These are phyloP conservation scores for Gamarada debralockiae DNA, from an alignment of 495 filamentous ascomycete genomes.

Conservation along the genomic window DNA sequence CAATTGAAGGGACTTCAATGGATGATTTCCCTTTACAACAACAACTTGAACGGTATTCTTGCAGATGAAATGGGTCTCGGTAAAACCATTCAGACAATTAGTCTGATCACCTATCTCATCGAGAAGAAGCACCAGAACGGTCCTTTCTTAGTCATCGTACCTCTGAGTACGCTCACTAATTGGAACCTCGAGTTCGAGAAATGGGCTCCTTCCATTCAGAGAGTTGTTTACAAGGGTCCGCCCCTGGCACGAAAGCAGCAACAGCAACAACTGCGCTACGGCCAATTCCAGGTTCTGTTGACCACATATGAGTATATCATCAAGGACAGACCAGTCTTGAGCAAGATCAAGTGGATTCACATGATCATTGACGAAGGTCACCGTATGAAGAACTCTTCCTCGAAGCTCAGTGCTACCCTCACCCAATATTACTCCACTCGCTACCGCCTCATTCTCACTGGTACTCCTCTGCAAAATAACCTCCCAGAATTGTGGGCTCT, in stretches of 20 bases:
- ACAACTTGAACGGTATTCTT: slow-evolving; percentile 97
- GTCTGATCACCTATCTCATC: slow-evolving; percentile 93
- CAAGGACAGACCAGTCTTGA: slow-evolving; percentile 90
- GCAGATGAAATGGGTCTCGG: slow-evolving; percentile 99
- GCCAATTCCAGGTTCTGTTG: slow-evolving; percentile 90
- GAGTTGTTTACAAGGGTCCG: slow-evolving; percentile 95
- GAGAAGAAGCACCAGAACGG: slow-evolving; percentile 91
- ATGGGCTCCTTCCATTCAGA: slow-evolving; percentile 84
- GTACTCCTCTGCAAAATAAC: slow-evolving; percentile 97
- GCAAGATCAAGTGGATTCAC: slow-evolving; percentile 98
- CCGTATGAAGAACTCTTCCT: slow-evolving; percentile 99
- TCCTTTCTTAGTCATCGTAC: slow-evolving; percentile 94
- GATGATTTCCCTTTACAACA: slow-evolving; percentile 99
- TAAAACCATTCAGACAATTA: slow-evolving; percentile 99
- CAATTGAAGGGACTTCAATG: slow-evolving; percentile 97
- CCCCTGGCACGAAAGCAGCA: slow-evolving; percentile 85
- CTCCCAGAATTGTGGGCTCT: slow-evolving; percentile 93
- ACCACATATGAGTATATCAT: slow-evolving; percentile 99
- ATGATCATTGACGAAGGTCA: slow-evolving; percentile 99
- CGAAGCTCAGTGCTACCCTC: slow-evolving; percentile 91
- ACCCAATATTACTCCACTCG: slow-evolving; percentile 92
- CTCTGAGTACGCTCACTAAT: slow-evolving; percentile 93
- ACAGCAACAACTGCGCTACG: slow-evolving; percentile 89
- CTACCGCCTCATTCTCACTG: slow-evolving; percentile 94
- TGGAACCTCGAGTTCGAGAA: slow-evolving; percentile 99